Conservation (phyloP, 768 basidiomycete species). For the Tylopilus plumbeoviolaceoides region DNA sequence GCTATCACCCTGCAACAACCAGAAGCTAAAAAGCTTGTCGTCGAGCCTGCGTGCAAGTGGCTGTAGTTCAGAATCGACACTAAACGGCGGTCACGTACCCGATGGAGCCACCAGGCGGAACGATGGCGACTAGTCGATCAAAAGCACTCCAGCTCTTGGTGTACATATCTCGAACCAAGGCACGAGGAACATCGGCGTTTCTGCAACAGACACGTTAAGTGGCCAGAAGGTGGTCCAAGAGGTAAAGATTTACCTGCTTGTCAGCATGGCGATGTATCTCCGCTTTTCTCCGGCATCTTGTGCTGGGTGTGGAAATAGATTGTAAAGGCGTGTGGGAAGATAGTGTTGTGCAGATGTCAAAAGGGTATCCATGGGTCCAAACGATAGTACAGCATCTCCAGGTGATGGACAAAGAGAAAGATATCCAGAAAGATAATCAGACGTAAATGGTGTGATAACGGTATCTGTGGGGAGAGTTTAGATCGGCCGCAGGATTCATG, state of each 20-base stretch:
- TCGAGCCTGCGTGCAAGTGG: slow-evolving; percentile 54
- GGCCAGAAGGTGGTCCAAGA: neutral
- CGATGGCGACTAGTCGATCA: slow-evolving; percentile 81
- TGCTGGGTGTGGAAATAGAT: slow-evolving; percentile 75
- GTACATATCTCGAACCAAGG: slow-evolving; percentile 85
- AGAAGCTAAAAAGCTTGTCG: slow-evolving; percentile 89
- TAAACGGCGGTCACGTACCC: slow-evolving; percentile 49
- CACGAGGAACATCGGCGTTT: slow-evolving; percentile 82
- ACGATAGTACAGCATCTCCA: slow-evolving; percentile 72
- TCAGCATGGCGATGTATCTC: slow-evolving; percentile 67
- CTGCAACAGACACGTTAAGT: slow-evolving; percentile 32
- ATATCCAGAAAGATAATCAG: slow-evolving; percentile 72
- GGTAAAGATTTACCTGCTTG: slow-evolving; percentile 52
- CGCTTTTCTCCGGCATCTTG: slow-evolving; percentile 72
- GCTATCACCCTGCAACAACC: slow-evolving; percentile 76
- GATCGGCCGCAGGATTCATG: neutral
- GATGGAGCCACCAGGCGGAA: slow-evolving; percentile 87
- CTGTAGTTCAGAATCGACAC: neutral
- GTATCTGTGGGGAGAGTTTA: slow-evolving; percentile 44
- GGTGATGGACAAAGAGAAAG: slow-evolving; percentile 70
- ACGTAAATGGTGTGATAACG: slow-evolving; percentile 70
- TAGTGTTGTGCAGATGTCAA: slow-evolving; percentile 74
- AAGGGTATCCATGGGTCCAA: slow-evolving; percentile 78
- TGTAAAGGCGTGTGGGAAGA: slow-evolving; percentile 70
- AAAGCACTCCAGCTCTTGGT: slow-evolving; percentile 93